Evolutionary conservation across 306 rosid genomes (phyloP).

Genomic region (Corylus avellana): DNA sequence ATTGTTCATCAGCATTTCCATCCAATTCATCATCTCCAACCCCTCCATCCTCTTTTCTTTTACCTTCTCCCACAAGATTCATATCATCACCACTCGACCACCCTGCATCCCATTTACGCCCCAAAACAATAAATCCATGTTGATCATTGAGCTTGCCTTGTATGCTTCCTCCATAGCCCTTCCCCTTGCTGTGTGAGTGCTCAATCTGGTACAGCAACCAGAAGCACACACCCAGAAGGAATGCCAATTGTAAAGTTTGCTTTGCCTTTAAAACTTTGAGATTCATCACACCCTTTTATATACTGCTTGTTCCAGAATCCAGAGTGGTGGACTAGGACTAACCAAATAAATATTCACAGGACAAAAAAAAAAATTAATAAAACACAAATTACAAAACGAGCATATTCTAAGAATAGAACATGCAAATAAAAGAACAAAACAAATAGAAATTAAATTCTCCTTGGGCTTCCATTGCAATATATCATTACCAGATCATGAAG

Average conservation of each 20-base stretch:
- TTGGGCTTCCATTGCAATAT: too few relatives aligned
- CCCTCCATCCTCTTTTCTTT: background rate
- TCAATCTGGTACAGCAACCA: conserved; percentile 3
- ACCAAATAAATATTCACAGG: background rate
- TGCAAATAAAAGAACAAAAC: too few relatives aligned
- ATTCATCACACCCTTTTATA: background rate
- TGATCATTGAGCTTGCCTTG: background rate
- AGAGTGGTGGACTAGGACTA: background rate
- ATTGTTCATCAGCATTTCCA: background rate
- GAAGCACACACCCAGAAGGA: background rate
- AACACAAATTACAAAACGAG: background rate
- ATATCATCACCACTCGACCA: background rate
- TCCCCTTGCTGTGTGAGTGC: background rate
- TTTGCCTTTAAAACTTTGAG: background rate
- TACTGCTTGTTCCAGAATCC: background rate
- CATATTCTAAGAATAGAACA: background rate
- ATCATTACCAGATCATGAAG: background rate
- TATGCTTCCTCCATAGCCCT: background rate
- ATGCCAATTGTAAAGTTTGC: background rate
- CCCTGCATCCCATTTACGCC: conserved; percentile 1
- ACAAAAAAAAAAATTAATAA: too few relatives aligned
- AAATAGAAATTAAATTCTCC: too few relatives aligned
- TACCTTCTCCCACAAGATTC: background rate
- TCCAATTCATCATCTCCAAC: conserved; percentile 10
- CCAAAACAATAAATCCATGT: background rate